Percentiles rank a stretch among this genome's conserved stretches.
Evolutionary conservation across 352 stramenopile species (phyloP).

Genomic region (Globisporangium spinosum): DNA sequence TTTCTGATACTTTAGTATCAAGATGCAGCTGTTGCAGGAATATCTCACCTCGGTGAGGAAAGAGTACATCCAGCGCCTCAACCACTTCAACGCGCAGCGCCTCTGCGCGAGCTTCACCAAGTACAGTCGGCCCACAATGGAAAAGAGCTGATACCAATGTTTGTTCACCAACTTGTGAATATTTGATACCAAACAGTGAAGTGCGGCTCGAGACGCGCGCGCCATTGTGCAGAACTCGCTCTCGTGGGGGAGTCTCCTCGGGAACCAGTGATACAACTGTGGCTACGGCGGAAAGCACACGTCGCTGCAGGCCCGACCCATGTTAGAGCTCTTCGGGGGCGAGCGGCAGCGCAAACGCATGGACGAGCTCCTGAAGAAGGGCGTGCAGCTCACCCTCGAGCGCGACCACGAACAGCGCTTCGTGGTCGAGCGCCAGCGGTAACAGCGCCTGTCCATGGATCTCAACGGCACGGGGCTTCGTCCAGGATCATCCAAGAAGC

Average conservation of each 20-base stretch:
- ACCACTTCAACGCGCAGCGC: slow-evolving; percentile 48
- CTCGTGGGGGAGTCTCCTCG: slow-evolving; percentile 31
- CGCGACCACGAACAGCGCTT: slow-evolving; percentile 51
- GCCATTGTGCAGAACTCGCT: slow-evolving; percentile 64
- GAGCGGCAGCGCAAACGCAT: slow-evolving; percentile 33
- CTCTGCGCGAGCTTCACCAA: slow-evolving; percentile 44
- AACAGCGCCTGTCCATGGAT: slow-evolving; percentile 29
- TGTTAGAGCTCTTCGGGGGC: slow-evolving; percentile 45
- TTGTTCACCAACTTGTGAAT: background rate
- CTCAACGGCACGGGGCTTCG: background rate
- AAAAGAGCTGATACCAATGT: background rate
- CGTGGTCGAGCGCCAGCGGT: slow-evolving; percentile 43
- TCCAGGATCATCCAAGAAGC: slow-evolving; percentile 19
- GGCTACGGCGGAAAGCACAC: background rate
- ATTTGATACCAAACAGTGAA: slow-evolving; percentile 21
- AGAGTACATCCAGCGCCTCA: slow-evolving; percentile 37
- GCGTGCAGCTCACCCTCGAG: slow-evolving; percentile 69
- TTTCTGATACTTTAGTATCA: slow-evolving; percentile 34
- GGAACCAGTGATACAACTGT: slow-evolving; percentile 15
- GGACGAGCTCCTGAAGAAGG: slow-evolving; percentile 51
- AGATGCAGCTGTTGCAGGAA: slow-evolving; percentile 50
- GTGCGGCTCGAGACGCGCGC: slow-evolving; percentile 65
- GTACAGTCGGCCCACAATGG: background rate
- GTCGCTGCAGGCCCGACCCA: background rate
- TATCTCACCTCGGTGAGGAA: slow-evolving; percentile 40